Base-by-base conservation (phyloP, 2,329 filamentous ascomycete genomes). In the Talaromyces sp. region DNA sequence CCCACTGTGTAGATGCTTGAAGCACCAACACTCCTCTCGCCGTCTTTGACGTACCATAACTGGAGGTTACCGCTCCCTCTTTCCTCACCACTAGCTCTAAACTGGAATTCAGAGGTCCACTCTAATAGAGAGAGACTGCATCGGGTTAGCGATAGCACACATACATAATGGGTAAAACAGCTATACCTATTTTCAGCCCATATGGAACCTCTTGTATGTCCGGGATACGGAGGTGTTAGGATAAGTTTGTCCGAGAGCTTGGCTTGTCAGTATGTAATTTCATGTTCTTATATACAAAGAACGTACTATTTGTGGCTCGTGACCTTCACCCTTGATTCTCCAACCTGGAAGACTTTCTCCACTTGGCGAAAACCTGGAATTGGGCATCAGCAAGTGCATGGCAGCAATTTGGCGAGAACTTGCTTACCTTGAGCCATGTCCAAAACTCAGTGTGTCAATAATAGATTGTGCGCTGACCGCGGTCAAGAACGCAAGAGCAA, bases 61-160 rank as follows among this genome's bases (percentile, higher is more conserved):
- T 98, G 94, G 70, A 99, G 82, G 79, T 96, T 97, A 58, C 95
- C 95, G 65, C 89, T 88, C 60, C 89, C 92, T 70, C 91, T 84
- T 74, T 98, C 95, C 68, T 90, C 89, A 8, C 95, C 95, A 67
- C 87, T 92, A 61, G 89, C 91, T 70, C 95, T 87, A 79, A 99
- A 97, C 74, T 95, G 89, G 70, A 98, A 84, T 73, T 96, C 91
- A 60, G 89, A 87, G 9, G 87, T 85, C 93, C 93, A 99, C 76
- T 89, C 85, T n/a, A 83, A 79, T 66, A 89, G 82, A 3, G 74
- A 67, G n/a, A 78, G 67, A 14, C 70, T 86, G 47, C 41, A 43
- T 8, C n/a, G 43, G 31, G 14, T 59, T 31, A 59, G 56, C 8
- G 5, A 45, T 52, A 7, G 41, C 39, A 14, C 39, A n/a, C 27